Evolutionary conservation across 2,329 filamentous ascomycete species (phyloP), one percentile per base, ranked within the genome.

Genomic region (Penicillium sp.): DNA sequence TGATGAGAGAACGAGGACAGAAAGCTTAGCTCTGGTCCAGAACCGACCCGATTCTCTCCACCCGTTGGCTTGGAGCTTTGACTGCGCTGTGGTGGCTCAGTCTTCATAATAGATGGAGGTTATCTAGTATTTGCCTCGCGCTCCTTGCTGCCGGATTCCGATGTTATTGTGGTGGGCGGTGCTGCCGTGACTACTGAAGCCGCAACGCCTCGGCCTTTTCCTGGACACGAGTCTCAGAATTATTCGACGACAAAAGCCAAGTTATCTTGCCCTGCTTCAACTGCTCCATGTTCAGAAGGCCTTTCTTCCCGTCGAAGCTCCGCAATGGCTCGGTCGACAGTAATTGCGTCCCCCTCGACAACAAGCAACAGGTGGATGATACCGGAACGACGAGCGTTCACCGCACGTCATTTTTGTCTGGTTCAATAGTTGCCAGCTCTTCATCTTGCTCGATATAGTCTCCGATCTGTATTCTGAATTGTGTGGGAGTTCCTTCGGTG

Each of bases 391-490:
- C 93, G 90, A n/a, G 93, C 91, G 77, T 96, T 96, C 72, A 97
- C 92, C 24, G 92, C 40, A 97, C 91, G 76, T 96, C 93, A 73
- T 96, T 96, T 87, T 97, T 97, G 84, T 97, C 93, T 9, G 93
- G 97, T 80, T 97, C 93, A 72, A 97, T 97, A 47, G 92, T 96
- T 27, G 93, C 93, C 75, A 97, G 92, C 77, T 97, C 93, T 79
- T 97, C 93, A 73, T 97, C 93, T 71, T 88, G 87, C 80, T 95
- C 91, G 54, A 97, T 91, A 69, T 87, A 91, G 74, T 97, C 93
- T 72, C 93, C 93, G 67, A 96, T 82, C 78, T 92, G 80, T 80
- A 96, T 96, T 73, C 85, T 88, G 82, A 92, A 96, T 74, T 95
- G 91, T 80, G 95, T 96, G 69, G 97, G 77, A 11, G 93, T 97